phyloP scores from a whole-genome alignment of 2,329 filamentous ascomycete genomes.

The Aureobasidium sp. region DNA sequence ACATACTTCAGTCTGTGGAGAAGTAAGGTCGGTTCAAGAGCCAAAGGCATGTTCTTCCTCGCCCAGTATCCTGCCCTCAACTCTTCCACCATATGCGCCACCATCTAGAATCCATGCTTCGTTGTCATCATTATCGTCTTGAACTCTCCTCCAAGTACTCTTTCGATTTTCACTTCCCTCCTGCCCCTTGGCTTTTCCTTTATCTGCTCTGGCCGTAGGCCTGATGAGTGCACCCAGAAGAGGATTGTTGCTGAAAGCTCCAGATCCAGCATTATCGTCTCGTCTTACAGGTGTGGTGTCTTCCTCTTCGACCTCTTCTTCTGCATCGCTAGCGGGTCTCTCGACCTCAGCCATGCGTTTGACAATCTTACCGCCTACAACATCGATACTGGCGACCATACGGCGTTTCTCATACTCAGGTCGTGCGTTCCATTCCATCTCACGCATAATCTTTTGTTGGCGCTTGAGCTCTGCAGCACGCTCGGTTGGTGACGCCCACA shows the following conservation, averaged over 20 bases:
- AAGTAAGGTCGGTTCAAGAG: neutral
- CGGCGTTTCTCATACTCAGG: constrained; percentile 86
- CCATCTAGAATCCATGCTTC: constrained; percentile 49
- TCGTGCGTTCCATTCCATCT: constrained; percentile 77
- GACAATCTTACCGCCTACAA: constrained; percentile 70
- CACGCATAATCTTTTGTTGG: constrained; percentile 74
- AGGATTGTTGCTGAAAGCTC: constrained; percentile 63
- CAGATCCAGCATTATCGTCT: constrained; percentile 24
- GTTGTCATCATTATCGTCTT: constrained; percentile 48
- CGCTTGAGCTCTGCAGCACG: constrained; percentile 74
- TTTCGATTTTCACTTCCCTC: constrained; percentile 25
- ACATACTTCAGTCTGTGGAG: too few relatives aligned
- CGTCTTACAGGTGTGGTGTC: constrained; percentile 27
- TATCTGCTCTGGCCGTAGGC: constrained; percentile 49
- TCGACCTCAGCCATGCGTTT: constrained; percentile 58
- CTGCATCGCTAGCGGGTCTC: constrained; percentile 49
- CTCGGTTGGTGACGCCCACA: constrained; percentile 81
- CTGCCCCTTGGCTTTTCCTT: constrained; percentile 46
- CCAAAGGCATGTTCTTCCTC: constrained; percentile 26
- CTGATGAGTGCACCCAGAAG: constrained; percentile 58
- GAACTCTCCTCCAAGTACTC: constrained; percentile 44
- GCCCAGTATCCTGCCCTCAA: constrained; percentile 22
- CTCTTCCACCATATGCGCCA: constrained; percentile 39
- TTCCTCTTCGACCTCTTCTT: constrained; percentile 41
- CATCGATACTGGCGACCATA: constrained; percentile 77